phyloP scores from a whole-genome alignment of 495 filamentous ascomycete species.

The Cercophora samala region DNA sequence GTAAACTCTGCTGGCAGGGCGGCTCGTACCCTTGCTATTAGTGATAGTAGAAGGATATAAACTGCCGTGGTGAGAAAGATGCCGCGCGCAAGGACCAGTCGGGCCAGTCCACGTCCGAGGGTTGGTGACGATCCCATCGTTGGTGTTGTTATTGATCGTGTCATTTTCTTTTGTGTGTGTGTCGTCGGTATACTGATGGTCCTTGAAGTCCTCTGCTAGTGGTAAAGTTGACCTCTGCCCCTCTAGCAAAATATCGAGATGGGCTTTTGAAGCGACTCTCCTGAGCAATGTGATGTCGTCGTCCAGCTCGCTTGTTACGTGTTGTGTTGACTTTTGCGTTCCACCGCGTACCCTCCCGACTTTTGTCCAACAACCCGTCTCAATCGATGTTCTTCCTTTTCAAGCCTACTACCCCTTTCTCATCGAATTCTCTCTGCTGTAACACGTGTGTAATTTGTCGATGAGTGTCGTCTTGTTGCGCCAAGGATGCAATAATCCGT shows the following conservation, averaged over 20 bases:
- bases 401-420: too few relatives aligned
- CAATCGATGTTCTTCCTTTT: too few relatives aligned
- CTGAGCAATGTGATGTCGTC: background rate
- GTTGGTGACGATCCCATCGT: background rate
- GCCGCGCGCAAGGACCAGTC: background rate
- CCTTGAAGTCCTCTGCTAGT: too few relatives aligned
- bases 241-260: too few relatives aligned
- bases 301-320: background rate
- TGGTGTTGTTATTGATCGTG: background rate
- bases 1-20: constrained; percentile 25
- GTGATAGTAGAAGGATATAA: background rate
- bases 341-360: background rate
- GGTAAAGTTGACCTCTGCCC: too few relatives aligned
- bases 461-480: too few relatives aligned
- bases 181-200: too few relatives aligned
- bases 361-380: background rate
- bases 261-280: too few relatives aligned
- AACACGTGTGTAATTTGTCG: too few relatives aligned
- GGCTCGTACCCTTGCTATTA: constrained; percentile 9
- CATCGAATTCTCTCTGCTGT: too few relatives aligned
- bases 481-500: too few relatives aligned
- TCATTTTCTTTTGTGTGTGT: too few relatives aligned
- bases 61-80: constrained; percentile 9
- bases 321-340: background rate
- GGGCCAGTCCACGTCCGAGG: background rate